Evolutionary conservation across 1,284 basidiomycete genomes (phyloP), one percentile per base, ranked within the genome.

Genomic region (Austroboletus novae-zelandiae): DNA sequence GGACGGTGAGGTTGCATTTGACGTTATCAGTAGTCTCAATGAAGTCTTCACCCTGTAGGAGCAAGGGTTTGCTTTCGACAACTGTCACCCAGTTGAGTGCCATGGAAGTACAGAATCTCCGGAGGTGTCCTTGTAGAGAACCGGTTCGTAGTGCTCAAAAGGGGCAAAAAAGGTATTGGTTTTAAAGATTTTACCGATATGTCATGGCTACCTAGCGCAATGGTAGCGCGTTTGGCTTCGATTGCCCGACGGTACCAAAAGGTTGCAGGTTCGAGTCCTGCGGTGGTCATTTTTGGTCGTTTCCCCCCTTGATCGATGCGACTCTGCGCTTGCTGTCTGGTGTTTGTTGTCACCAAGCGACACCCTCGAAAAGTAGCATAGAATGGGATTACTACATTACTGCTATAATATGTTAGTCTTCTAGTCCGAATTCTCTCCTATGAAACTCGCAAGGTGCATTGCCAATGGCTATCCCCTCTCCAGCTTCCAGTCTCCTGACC

Each of bases 251-350:
- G 71, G 65, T 54, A 88, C 81, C 84, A 86, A 84, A 84, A 86
- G 84, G 84, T 82, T 86, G 84, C 83, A 86, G 85, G 86, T 89
- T 89, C 86, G 86, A 89, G 84, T 86, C 86, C 83, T 86, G 84
- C 84, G 80, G 83, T 83, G 81, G 82, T 65, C 67, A 69, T 43
- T 5, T 62, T 70, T 61, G 25, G 6, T 27, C 6, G 1, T 27
- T 27, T 27, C 25, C 25, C 25, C 25, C 25, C 25, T 27, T 6
- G 8, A 27, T 27, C 8, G 6, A 27, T 27, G 25, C 5, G 20
- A 23, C 20, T 23, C 20, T 23, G 25, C 7, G 25, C 25, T 25
- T 25, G 23, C 23, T 6, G 23, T 6, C 3, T 1, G 25, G 25
- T 4, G 25, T 27, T 27, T 27, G 25, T 9, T 27, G 25, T 27